Base-by-base conservation (phyloP, 257 asterid genomes). In the Scutellaria galericulata region DNA sequence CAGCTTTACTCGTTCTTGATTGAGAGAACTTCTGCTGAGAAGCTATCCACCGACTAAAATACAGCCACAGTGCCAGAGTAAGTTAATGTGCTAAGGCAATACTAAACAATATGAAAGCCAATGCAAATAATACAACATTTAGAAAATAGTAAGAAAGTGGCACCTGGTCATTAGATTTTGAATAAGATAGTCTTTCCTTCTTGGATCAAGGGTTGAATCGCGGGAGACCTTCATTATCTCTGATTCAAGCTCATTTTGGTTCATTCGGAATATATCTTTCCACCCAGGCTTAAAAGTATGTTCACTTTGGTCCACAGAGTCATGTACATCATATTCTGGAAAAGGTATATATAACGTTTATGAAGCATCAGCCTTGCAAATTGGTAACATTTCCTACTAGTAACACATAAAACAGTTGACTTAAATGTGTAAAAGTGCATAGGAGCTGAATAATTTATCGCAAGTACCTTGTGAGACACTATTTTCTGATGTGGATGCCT, bases 151-250 rank as follows among this genome's bases (percentile, higher is more conserved):
- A 54, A 75, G 68, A 45, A 73, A 45, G 76, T 52, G 69, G 68
- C 74, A 94, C 98, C 98, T 94, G 80, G 98, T 94, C 96, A 94
- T 78, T 58, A 94, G 96, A 79, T 94, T 86, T 81, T 94, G 98
- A 82, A 94, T 86, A 48, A 94, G 98, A 78, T 94, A 94, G 45
- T 85, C 96, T 78, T 94, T 94, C 85, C 97, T 88, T 81, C 98
- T 85, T 58, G 97, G 98, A 82, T 94, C 98, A 74, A 94, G 98
- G 54, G 95, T 82, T 70, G 97, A 85, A 79, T 94, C 97, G 22
- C 92, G 87, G 77, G 98, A 89, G 55, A 91, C 98, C 84, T 91
- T 91, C 85, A 93, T 85, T 79, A 94, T 88, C 90, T 94, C 98
- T 22, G 96, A 91, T 82, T 91, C 98, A 72, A 94, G 97, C 87